Conservation (phyloP, 2,329 filamentous ascomycete genomes). For the Phyllosticta capitalensis region DNA sequence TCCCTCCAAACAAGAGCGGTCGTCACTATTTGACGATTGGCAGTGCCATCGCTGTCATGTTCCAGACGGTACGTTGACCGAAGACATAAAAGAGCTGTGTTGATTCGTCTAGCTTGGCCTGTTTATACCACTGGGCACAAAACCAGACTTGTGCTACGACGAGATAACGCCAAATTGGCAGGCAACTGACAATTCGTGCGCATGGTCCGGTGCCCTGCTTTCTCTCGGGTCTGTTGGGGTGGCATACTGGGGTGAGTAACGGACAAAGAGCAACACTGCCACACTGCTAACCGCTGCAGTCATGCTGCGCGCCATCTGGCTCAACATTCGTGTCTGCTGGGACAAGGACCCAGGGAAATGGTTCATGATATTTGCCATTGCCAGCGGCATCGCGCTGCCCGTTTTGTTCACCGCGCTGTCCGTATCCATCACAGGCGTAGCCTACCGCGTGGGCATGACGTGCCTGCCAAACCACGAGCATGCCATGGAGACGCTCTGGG, state of each 20-base stretch:
- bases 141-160: constrained; percentile 69
- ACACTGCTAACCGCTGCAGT: constrained; percentile 13
- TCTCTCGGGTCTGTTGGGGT: constrained; percentile 70
- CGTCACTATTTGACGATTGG: constrained; percentile 81
- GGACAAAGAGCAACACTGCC: background rate
- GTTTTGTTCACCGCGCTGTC: constrained; percentile 22
- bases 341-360: constrained; percentile 21
- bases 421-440: constrained; percentile 26
- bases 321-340: constrained; percentile 31
- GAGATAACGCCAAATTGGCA: constrained; percentile 79
- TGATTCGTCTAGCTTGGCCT: constrained; percentile 56
- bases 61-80: constrained; percentile 58
- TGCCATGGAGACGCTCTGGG: constrained; percentile 28
- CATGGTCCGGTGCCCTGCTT: constrained; percentile 67
- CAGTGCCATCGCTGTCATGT: constrained; percentile 56
- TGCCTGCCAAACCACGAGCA: constrained; percentile 27
- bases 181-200: constrained; percentile 63
- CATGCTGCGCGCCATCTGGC: constrained; percentile 27
- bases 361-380: constrained; percentile 24
- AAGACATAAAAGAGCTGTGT: background rate
- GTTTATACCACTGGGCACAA: constrained; percentile 65
- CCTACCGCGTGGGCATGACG: constrained; percentile 28
- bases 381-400: constrained; percentile 22
- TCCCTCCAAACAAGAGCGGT: constrained; percentile 76
- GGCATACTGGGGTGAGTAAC: constrained; percentile 58